Percentiles rank a stretch among this genome's conserved stretches.
These are phyloP conservation scores for Solanum piurae DNA, from an alignment of 257 asterid genomes.

Conservation along the genomic window DNA sequence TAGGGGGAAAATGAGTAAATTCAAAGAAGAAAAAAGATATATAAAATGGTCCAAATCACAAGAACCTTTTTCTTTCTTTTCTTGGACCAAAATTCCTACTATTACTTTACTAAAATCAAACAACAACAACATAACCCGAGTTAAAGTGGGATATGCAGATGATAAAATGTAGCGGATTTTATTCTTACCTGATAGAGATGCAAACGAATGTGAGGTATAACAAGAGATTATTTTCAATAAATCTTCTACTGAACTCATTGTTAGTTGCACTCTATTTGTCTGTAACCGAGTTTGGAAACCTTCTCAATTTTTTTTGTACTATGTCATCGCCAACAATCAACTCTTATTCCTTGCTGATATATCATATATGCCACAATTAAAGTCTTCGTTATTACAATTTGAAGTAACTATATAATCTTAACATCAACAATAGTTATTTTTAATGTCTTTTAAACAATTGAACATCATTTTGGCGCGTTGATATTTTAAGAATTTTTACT, in stretches of 20 bases:
- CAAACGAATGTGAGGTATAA: no score
- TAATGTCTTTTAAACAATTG: background rate
- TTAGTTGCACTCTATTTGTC: no score
- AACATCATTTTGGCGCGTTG: background rate
- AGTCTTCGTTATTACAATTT: background rate
- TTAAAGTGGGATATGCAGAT: no score
- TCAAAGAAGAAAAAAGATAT: background rate
- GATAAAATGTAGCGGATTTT: fast-evolving
- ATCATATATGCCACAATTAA: background rate
- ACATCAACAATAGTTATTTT: background rate
- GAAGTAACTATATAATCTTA: background rate
- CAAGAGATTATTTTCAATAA: no score
- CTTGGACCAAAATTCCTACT: background rate
- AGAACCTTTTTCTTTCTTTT: background rate
- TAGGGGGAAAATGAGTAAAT: background rate
- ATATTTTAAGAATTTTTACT: background rate
- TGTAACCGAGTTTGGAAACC: background rate
- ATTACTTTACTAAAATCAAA: background rate
- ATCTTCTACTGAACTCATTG: no score
- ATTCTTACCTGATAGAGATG: background rate
- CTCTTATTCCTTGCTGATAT: background rate
- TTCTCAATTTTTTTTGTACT: no score
- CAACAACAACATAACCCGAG: background rate
- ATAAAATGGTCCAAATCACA: background rate
- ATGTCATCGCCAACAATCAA: background rate